phyloP scores from a whole-genome alignment of 371 early-diverging fungal species.

The Mortierella sp. region DNA sequence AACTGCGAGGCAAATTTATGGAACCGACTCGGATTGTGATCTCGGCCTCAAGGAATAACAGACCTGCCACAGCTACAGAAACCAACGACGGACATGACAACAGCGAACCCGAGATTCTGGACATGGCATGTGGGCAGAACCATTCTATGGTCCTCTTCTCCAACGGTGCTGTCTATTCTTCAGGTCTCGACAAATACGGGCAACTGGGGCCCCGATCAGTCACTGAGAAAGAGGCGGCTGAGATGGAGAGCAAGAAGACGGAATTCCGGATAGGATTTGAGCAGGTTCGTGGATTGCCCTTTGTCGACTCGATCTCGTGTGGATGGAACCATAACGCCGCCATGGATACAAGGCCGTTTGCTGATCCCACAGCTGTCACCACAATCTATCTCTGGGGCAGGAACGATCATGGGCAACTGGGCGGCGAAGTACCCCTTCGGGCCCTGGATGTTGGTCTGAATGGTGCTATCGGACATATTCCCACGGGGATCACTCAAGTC shows the following conservation, averaged over 20 bases:
- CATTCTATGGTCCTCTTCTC: conserved; percentile 63
- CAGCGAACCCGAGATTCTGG: conserved; percentile 20
- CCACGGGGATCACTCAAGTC: conserved; percentile 13
- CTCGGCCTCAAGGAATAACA: conserved; percentile 21
- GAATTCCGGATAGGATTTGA: conserved; percentile 49
- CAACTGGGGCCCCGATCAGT: conserved; percentile 63
- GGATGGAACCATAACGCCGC: conserved; percentile 85
- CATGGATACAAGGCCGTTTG: conserved; percentile 40
- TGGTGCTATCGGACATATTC: neutral
- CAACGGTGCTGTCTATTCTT: conserved; percentile 63
- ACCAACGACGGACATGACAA: neutral
- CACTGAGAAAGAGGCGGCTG: neutral
- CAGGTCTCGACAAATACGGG: conserved; percentile 76
- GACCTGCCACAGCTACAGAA: conserved; percentile 16
- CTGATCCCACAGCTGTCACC: neutral
- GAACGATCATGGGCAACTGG: conserved; percentile 79
- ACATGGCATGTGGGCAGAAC: conserved; percentile 69
- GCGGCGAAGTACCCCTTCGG: conserved; percentile 13
- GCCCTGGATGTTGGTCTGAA: conserved; percentile 2
- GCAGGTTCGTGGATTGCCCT: conserved; percentile 23
- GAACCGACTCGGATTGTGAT: conserved; percentile 45
- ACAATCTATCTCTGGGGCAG: conserved; percentile 75
- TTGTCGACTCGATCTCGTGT: conserved; percentile 60
- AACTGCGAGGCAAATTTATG: conserved; percentile 34
- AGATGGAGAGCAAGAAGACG: neutral